A percentile compares a stretch with the other conserved stretches of the same genome.
phyloP scores from a whole-genome alignment of 2,329 filamentous ascomycete species.

The Teratosphaeria zuluensis region DNA sequence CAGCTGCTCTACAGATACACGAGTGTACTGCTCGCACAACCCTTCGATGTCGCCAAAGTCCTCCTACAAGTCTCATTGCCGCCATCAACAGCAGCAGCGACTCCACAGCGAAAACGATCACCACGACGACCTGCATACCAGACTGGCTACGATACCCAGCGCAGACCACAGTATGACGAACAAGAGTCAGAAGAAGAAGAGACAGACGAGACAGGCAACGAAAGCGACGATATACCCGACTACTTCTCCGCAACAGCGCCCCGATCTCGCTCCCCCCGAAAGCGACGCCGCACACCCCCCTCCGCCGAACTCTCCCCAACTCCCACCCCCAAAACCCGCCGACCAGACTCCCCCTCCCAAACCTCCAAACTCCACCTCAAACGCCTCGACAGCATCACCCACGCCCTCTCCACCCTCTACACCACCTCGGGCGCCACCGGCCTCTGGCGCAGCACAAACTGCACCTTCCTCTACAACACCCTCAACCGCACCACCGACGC shows the following conservation, averaged over 20 bases:
- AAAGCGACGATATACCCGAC: constrained; percentile 52
- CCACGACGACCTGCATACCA: not conserved
- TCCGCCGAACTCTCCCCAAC: constrained; percentile 17
- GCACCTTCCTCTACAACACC: constrained; percentile 83
- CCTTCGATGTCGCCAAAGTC: constrained; percentile 94
- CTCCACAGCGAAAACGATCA: not conserved
- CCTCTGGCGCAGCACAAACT: constrained; percentile 88
- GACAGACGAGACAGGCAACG: constrained; percentile 10
- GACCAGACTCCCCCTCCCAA: constrained; percentile 10
- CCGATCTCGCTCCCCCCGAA: constrained; percentile 37
- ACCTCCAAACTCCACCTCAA: constrained; percentile 58
- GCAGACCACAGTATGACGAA: not conserved
- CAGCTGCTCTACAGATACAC: constrained; percentile 87
- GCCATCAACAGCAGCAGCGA: constrained; percentile 2
- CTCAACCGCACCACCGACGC: constrained; percentile 80
- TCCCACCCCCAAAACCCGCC: constrained; percentile 17
- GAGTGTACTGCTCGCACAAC: constrained; percentile 79
- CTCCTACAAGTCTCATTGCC: constrained; percentile 66
- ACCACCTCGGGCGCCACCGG: constrained; percentile 81
- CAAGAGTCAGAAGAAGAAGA: constrained; percentile 3
- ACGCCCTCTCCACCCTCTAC: constrained; percentile 82
- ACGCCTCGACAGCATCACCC: constrained; percentile 69
- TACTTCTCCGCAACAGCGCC: constrained; percentile 73
- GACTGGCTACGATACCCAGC: not conserved
- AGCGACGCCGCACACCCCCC: constrained; percentile 19